Evolutionary conservation across 139 green algal species (phyloP), one percentile per base, ranked within the genome.

Genomic region (Limnomonas spitsbergensis): DNA sequence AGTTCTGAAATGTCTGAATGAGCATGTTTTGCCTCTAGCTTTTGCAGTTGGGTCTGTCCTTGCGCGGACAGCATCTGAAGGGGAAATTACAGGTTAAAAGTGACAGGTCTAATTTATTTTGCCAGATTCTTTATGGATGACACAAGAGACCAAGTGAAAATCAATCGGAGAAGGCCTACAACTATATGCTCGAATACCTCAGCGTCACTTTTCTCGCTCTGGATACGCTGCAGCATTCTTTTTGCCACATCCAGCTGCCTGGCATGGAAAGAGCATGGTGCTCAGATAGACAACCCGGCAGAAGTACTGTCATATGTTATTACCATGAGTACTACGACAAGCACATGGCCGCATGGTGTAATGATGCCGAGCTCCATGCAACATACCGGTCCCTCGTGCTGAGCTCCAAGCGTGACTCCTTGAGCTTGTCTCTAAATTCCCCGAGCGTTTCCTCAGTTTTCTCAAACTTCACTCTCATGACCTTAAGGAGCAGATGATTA

Each of bases 221-320:
- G 4, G 35, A 74, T 26, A 9, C 68, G 68, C 35, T 47, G 34
- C 9, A 74, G 35, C 68, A 74, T 74, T n/a, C 68, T n/a, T 32
- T 74, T 74, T 29, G 68, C 68, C 9, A 74, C 68, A 4, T 74
- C 68, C 36, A 74, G 36, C 68, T 53, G 36, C 68, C 68, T 74
- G 61, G 27, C 26, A 72, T 61, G 14, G 20, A 61, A 14, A 61
- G 47, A 20, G 47, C 47, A 61, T 14, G 47, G 14, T 61, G 47
- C 47, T 29, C 47, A 61, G 20, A 61, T 20, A 61, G 14, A 61
- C 47, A 61, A 61, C n/a, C n/a, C n/a, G n/a, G n/a, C n/a, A n/a
- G n/a, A n/a, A n/a, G n/a, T n/a, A n/a, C n/a, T n/a, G n/a, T n/a
- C n/a, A n/a, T n/a, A n/a, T n/a, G n/a, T n/a, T n/a, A n/a, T n/a